Base-by-base conservation (phyloP, 2,329 filamentous ascomycete genomes). In the Lachnum nothofagi region DNA sequence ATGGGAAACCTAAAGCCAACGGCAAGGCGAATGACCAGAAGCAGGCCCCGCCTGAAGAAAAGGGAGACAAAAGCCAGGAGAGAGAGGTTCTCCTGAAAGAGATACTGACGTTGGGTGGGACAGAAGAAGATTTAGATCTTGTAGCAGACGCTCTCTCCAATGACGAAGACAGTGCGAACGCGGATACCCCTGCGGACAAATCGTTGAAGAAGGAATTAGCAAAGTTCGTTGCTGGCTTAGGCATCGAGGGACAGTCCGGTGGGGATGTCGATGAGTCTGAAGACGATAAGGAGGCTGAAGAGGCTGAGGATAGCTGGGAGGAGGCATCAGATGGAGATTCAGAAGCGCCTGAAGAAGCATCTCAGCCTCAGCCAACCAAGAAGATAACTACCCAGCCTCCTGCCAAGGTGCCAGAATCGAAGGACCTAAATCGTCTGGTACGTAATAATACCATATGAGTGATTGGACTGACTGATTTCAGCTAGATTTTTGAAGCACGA, bases 101-200 rank as follows among this genome's bases (percentile, higher is more conserved):
- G 60, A 86, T 86, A 53, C 72, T 75, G 55, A 79, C 79, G 12
- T 69, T 86, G 1, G 83, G 82, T 3, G 83, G 83, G 12, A 80
- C 83, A 45, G 79, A 85, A 64, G 73, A 79, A 35, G 83, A 86
- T 54, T 64, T 83, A 37, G 76, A 79, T 29, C 72, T 86, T 27
- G 75, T 86, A 45, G 76, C 73, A 35, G 78, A 76, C 50, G 68
- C 75, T 5, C 68, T 72, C 53, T 79, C 76, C 1, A 74, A 76
- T 47, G 75, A 78, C 35, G 71, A 70, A 22, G 61, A 62, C 10
- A 60, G 61, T 10, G 52, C 52, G 24, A 45, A 50, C 4, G 46
- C 42, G 22, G 25, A 40, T 35, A 23, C 48, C n/a, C 59, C 67
- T 14, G 58, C 70, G 5, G 75, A 77, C 50, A 75, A 75, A 61